Base-by-base conservation (phyloP, 108 stramenopile genomes). In the Bacterosira constricta region DNA sequence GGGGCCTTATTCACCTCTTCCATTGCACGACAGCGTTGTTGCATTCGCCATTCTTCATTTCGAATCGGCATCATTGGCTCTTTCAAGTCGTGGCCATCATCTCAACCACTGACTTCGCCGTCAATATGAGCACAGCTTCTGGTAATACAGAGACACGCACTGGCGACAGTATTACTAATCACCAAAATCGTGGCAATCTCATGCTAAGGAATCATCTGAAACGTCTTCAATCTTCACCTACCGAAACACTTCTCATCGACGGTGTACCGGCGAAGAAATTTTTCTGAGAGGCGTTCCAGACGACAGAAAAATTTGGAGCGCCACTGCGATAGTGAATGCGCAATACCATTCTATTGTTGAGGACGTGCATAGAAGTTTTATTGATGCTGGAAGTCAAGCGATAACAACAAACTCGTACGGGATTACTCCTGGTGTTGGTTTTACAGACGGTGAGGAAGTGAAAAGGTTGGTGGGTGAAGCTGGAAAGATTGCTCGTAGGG, bases 191-290 rank as follows among this genome's bases (percentile, higher is more conserved):
- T n/a, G 15, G 41, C n/a, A n/a, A n/a, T n/a, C n/a, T n/a, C 17
- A n/a, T 67, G 32, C 74, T 75, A 2, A 32, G 21, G 20, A 31
- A 51, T n/a, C 58, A 66, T 32, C 56, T 75, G 10, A 20, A 61
- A 21, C 74, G 74, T 18, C 58, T 75, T 31, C 55, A 63, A 60
- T 67, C 65, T 0, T 75, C 74, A 8, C 74, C 74, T 3, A 45
- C 23, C 15, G 75, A 79, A 64, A 41, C 63, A 12, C 76, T 89
- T 35, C 57, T 89, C 3, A 79, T 94, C 29, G 92, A 90, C 50
- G 89, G 92, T 23, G 93, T 7, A 94, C 90, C 3, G 93, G 93
- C 6, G 93, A 94, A 68, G 93, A 94, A 73, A 75, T 94, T 30
- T 86, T 91, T 63, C 84, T 82, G 32, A 80, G 79, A 20, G 86